phyloP scores from a whole-genome alignment of 2,329 filamentous ascomycete genomes.

The Ophiostoma quercus region DNA sequence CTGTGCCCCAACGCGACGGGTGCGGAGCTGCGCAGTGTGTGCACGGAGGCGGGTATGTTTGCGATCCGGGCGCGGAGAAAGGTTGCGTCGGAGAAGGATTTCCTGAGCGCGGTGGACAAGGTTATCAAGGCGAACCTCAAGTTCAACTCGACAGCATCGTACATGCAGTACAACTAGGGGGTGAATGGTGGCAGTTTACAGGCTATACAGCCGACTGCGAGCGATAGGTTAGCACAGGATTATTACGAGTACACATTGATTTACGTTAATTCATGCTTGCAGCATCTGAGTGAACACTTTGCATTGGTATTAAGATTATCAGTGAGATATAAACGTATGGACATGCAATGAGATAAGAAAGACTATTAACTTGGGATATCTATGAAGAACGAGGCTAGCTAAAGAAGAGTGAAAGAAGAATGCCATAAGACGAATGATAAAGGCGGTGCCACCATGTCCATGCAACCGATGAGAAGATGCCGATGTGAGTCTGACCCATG shows the following conservation, averaged over 20 bases:
- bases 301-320: background rate
- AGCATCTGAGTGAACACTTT: background rate
- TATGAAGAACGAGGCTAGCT: background rate
- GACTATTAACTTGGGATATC: background rate
- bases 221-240: background rate
- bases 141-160: constrained; percentile 97
- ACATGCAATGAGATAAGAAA: background rate
- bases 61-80: constrained; percentile 91
- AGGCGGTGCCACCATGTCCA: background rate
- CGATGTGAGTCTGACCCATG: background rate
- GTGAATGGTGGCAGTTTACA: background rate
- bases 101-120: constrained; percentile 96
- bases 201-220: background rate
- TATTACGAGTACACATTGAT: background rate
- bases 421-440: background rate
- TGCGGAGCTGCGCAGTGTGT: constrained; percentile 91
- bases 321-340: background rate
- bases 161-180: constrained; percentile 95
- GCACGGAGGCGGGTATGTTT: constrained; percentile 98
- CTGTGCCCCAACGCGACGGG: constrained; percentile 96
- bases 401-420: background rate
- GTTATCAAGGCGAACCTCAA: constrained; percentile 99
- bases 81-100: constrained; percentile 98
- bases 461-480: background rate
- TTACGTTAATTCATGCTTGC: background rate